phyloP scores from a whole-genome alignment of 2,329 filamentous ascomycete genomes.

The Fusarium concolor region DNA sequence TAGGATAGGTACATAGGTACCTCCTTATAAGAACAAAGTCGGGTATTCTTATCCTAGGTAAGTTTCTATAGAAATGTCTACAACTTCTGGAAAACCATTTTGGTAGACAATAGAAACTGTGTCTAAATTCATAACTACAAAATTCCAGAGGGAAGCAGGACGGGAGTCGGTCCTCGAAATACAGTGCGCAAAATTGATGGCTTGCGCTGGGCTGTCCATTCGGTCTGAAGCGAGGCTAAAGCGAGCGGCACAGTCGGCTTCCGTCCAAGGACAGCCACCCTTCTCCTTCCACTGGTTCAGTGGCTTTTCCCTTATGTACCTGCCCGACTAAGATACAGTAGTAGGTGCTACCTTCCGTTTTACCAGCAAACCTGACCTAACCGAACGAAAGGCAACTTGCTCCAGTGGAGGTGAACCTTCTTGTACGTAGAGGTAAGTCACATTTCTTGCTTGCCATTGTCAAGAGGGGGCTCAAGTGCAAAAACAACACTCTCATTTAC shows the following conservation, averaged over 20 bases:
- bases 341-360: constrained; percentile 17
- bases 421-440: not conserved
- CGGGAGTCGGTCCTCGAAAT: not conserved
- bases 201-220: not conserved
- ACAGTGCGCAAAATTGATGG: constrained; percentile 18
- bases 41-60: not conserved
- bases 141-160: not conserved
- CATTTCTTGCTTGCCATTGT: not conserved
- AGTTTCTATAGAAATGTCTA: not conserved
- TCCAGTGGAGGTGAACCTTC: not conserved
- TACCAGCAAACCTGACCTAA: not conserved
- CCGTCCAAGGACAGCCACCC: constrained; percentile 20
- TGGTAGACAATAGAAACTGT: not conserved
- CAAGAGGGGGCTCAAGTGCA: not conserved
- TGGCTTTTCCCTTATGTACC: constrained; percentile 28
- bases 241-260: constrained; percentile 33
- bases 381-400: constrained; percentile 11
- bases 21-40: too few species aligned
- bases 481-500: not conserved
- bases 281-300: not conserved
- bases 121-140: not conserved
- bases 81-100: not conserved
- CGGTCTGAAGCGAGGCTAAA: constrained; percentile 13
- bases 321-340: constrained; percentile 16
- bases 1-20: too few species aligned